Base-by-base conservation (phyloP, 257 asterid species). In the Rubia yunnanensis region DNA sequence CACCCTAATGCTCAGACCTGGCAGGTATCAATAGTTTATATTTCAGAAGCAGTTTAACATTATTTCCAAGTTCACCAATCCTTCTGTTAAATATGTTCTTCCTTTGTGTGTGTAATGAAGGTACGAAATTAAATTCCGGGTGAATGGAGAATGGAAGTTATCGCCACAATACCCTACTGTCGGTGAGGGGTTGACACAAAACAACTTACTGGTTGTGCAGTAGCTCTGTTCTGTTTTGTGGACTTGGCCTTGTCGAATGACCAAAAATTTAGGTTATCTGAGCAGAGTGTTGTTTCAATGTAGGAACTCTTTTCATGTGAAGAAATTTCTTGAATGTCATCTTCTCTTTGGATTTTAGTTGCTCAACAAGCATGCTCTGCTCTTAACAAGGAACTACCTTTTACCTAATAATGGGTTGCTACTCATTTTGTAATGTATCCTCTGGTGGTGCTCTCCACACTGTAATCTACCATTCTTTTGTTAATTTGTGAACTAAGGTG, bases 101-200 rank as follows among this genome's bases (percentile, higher is more conserved):
- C 55, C 20, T 15, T 60, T 2, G 13, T n/a, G 3, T n/a, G 3
- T 20, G 8, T 41, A 32, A 11, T 58, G 53, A 63, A 82, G 84
- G 80, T 89, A 92, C 39, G 94, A 92, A 76, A 82, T 92, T 72
- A 92, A 92, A 74, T 89, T 92, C 83, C 59, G 86, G 74, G 78
- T 89, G 23, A 94, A 92, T 72, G 97, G 97, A 49, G 96, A 87
- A 52, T 89, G 97, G 99, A 68, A 69, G 0, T 64, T 89, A 54
- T 87, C 96, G 30, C 82, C 92, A 30, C 84, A 92, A 72, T 80
- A 80, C 53, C 95, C 95, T n/a, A 75, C 76, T 4, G 71, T 82
- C 38, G 97, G 99, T 7, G 96, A 92, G 76, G 99, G 94, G 52
- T 60, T 78, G 82, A 82, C 48, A 73, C 77, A 83, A 82, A 89